Evolutionary conservation across 176 grass and related monocot genomes (phyloP).

Genomic region (Triticum urartu): DNA sequence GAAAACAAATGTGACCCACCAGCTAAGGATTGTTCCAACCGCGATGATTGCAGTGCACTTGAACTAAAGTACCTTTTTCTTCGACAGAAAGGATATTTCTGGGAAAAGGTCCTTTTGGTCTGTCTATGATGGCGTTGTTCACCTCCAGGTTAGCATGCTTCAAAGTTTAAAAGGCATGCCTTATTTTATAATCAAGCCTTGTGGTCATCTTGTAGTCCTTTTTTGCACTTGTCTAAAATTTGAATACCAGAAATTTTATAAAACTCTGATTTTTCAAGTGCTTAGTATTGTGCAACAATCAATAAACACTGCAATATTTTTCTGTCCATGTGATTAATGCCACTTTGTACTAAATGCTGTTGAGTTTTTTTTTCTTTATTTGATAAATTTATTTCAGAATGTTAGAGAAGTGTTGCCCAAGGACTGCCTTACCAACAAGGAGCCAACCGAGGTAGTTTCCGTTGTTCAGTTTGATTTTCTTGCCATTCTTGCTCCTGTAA

Average conservation of each 20-base stretch:
- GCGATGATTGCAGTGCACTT: background rate
- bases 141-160: constrained; percentile 61
- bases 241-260: background rate
- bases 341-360: background rate
- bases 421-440: constrained; percentile 41
- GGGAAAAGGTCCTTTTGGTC: constrained; percentile 53
- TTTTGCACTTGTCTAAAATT: background rate
- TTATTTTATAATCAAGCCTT: background rate
- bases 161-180: background rate
- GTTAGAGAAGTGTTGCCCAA: constrained; percentile 49
- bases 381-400: constrained; percentile 36
- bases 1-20: background rate
- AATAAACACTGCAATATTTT: background rate
- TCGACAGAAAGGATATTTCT: constrained; percentile 59
- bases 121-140: constrained; percentile 50
- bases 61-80: background rate
- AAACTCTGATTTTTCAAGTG: background rate
- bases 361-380: background rate
- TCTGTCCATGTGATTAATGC: background rate
- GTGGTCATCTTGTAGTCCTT: background rate
- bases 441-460: constrained; percentile 24
- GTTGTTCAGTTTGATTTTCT: background rate
- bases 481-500: background rate
- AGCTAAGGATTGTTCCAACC: background rate
- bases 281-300: background rate